Evolutionary conservation across 2,329 filamentous ascomycete genomes (phyloP), one percentile per base, ranked within the genome.

Genomic region (Aspergillus transmontanensis): DNA sequence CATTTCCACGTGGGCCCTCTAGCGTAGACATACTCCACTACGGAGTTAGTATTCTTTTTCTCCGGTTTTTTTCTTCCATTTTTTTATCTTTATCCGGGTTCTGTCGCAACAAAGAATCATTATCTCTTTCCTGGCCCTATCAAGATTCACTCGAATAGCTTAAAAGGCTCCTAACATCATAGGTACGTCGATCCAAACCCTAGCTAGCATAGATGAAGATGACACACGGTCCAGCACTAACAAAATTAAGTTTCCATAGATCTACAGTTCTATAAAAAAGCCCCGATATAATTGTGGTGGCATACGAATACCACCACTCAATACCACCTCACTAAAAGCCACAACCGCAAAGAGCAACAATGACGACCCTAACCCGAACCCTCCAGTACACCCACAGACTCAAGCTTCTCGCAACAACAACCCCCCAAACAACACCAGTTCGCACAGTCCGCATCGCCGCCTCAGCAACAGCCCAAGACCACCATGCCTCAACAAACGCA

Each of bases 381-480:
- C 46, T 67, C 26, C 61, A 58, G 39, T 51, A 51, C 9, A 41
- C 64, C 43, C 56, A 51, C 59, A 63, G 32, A 45, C 60, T 45
- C 48, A 36, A 23, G 54, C 9, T 30, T 10, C 32, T 64, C 54
- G 10, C 23, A 50, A 30, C 23, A 9, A 57, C 57, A 34, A 48
- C 58, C 23, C 45, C 51, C 36, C 59, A 64, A 51, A 62, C 58
- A 56, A 21, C 23, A 16, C 46, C n/a, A 41, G 28, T 26, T 6
- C 58, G 58, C 26, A 53, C 51, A 26, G 50, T 63, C 23, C 51
- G 50, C 23, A 36, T 32, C 32, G 62, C 46, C 11, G 46, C 62
- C 46, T 58, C 62, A 50, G 59, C 62, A 32, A 51, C 57, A 32
- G 59, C 59, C 26, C 62, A 61, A 56, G 62, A 64, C 48, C 56